These are phyloP conservation scores for Orbilia quercus DNA, from an alignment of 2,329 filamentous ascomycete genomes.

Conservation along the genomic window DNA sequence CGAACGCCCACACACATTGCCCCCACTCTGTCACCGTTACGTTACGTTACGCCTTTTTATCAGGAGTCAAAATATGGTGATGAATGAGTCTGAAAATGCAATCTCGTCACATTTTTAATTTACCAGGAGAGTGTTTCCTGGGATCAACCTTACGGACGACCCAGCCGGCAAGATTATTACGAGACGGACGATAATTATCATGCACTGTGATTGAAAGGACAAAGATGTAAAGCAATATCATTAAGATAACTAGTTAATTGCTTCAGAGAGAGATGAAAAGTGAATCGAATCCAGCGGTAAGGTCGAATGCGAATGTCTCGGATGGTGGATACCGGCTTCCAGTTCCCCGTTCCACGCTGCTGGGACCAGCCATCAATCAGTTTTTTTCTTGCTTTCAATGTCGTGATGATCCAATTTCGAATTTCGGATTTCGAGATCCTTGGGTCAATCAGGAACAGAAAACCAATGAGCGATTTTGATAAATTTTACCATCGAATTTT, in stretches of 20 bases:
- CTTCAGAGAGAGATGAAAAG: slow-evolving; percentile 3
- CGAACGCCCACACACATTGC: not conserved
- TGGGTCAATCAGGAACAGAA: not conserved
- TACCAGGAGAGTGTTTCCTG: slow-evolving; percentile 52
- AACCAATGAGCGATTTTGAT: slow-evolving; percentile 51
- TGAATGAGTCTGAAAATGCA: slow-evolving; percentile 28
- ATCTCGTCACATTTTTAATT: slow-evolving; percentile 29
- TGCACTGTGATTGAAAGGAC: not conserved
- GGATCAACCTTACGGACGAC: slow-evolving; percentile 38
- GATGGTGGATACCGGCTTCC: slow-evolving; percentile 13
- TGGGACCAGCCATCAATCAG: too few species aligned
- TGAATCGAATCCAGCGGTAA: slow-evolving; percentile 24
- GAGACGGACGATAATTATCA: slow-evolving; percentile 2
- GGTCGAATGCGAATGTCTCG: slow-evolving; percentile 14
- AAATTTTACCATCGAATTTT: too few species aligned
- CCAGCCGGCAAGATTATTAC: slow-evolving; percentile 46
- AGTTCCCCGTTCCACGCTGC: slow-evolving; percentile 38
- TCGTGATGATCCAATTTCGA: slow-evolving; percentile 46
- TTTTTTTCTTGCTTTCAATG: slow-evolving; percentile 11
- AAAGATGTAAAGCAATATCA: too few species aligned
- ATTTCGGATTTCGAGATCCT: slow-evolving; percentile 17
- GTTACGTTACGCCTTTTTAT: too few species aligned
- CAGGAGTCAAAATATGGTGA: too few species aligned
- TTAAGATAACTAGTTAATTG: slow-evolving; percentile 29
- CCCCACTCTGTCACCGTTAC: slow-evolving; percentile 22